Evolutionary conservation across 331 rosid genomes (phyloP).

Genomic region (Malus hybrid): DNA sequence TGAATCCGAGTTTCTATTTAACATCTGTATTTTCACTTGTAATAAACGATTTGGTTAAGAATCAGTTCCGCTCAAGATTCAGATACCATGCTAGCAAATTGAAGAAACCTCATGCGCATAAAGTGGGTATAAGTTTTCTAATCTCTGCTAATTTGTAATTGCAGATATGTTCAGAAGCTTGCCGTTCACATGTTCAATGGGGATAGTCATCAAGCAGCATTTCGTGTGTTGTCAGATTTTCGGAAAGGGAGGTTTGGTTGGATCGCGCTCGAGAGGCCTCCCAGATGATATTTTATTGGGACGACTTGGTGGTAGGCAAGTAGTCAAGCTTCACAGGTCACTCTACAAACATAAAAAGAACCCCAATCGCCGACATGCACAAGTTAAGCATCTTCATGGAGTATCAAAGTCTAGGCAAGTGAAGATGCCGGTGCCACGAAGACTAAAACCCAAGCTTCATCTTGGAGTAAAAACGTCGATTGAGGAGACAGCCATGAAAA

Average conservation of each 20-base stretch:
- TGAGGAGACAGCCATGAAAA: not conserved
- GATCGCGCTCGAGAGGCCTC: slow-evolving; percentile 88
- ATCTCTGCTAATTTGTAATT: not conserved
- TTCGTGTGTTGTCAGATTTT: slow-evolving; percentile 73
- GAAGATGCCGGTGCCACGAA: not conserved
- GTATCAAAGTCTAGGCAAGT: not conserved
- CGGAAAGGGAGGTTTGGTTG: slow-evolving; percentile 87
- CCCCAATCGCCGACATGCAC: not conserved
- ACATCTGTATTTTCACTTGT: not conserved
- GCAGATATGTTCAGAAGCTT: slow-evolving; percentile 74
- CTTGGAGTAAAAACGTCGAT: not conserved
- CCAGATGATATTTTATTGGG: slow-evolving; percentile 31
- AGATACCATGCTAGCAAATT: not conserved
- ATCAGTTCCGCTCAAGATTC: not conserved
- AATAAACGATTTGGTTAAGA: not conserved
- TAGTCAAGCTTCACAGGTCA: not conserved
- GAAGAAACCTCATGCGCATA: no score
- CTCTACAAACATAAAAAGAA: not conserved
- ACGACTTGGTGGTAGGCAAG: not conserved
- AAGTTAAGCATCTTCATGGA: not conserved
- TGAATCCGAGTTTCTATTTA: slow-evolving; percentile 1
- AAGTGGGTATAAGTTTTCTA: not conserved
- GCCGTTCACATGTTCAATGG: slow-evolving; percentile 71
- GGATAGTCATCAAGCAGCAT: slow-evolving; percentile 70
- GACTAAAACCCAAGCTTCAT: not conserved